Evolutionary conservation across 2,329 filamentous ascomycete genomes (phyloP).

Genomic region (Paracorniculantispora psalliotae): DNA sequence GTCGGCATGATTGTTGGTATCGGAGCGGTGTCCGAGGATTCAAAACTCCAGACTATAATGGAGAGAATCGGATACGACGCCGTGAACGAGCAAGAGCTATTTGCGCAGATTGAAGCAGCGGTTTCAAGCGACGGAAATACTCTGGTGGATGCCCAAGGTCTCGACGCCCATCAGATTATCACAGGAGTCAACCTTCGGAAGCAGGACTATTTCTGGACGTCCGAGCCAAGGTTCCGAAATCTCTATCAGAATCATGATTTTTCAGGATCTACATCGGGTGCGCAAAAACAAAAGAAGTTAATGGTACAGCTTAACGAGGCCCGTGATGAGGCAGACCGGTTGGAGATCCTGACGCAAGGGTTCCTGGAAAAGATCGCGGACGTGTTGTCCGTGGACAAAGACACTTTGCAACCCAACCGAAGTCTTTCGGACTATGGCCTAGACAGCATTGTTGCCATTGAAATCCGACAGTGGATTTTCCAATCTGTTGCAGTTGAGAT

Average conservation of each 20-base stretch:
- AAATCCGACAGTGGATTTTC: slow-evolving; percentile 21
- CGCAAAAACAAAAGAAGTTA: slow-evolving; percentile 18
- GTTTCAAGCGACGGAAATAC: slow-evolving; percentile 12
- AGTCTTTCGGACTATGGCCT: slow-evolving; percentile 21
- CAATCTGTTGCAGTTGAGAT: slow-evolving; percentile 19
- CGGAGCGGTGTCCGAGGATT: slow-evolving; percentile 19
- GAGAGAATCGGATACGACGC: slow-evolving; percentile 17
- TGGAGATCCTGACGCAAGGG: slow-evolving; percentile 16
- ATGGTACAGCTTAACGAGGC: slow-evolving; percentile 15
- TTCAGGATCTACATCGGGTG: slow-evolving; percentile 9
- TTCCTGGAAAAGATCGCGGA: slow-evolving; percentile 20
- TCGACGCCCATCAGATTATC: slow-evolving; percentile 20
- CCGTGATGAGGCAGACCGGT: slow-evolving; percentile 12
- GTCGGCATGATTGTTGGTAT: slow-evolving; percentile 27
- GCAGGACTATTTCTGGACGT: slow-evolving; percentile 21
- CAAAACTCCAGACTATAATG: slow-evolving; percentile 16
- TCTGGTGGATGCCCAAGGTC: background rate
- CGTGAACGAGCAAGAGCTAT: slow-evolving; percentile 18
- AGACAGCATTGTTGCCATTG: slow-evolving; percentile 21
- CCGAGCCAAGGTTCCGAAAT: slow-evolving; percentile 21
- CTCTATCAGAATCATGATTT: slow-evolving; percentile 22
- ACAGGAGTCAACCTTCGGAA: slow-evolving; percentile 21
- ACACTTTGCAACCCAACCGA: slow-evolving; percentile 15
- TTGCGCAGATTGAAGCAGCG: background rate
- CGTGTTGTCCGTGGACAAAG: slow-evolving; percentile 15